A percentile compares a stretch with the other conserved stretches of the same genome.
These are phyloP conservation scores for Draba incana DNA, from an alignment of 345 rosid genomes.

Conservation along the genomic window DNA sequence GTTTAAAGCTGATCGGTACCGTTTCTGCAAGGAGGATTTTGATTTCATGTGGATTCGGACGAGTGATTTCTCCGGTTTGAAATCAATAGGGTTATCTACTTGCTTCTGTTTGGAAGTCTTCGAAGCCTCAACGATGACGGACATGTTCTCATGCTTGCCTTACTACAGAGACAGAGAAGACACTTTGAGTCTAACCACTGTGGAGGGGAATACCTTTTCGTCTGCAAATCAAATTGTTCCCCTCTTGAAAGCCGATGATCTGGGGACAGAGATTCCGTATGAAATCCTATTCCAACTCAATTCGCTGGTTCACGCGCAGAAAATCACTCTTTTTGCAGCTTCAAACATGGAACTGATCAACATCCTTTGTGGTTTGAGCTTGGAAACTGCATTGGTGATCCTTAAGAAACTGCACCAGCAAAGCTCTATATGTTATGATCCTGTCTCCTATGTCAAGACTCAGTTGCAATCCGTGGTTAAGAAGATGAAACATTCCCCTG, in stretches of 20 bases:
- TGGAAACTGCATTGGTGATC: slow-evolving; percentile 56
- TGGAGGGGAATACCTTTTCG: slow-evolving; percentile 48
- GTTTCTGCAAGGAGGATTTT: slow-evolving; percentile 79
- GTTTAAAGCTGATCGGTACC: slow-evolving; percentile 64
- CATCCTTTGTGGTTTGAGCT: slow-evolving; percentile 46
- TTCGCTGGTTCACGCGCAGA: slow-evolving; percentile 78
- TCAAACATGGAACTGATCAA: slow-evolving; percentile 51
- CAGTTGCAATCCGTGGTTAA: slow-evolving; percentile 46
- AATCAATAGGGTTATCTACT: slow-evolving; percentile 69
- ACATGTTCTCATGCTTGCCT: slow-evolving; percentile 59
- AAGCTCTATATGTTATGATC: slow-evolving; percentile 65
- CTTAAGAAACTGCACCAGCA: slow-evolving; percentile 75
- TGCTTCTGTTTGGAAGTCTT: slow-evolving; percentile 65
- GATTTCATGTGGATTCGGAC: slow-evolving; percentile 88
- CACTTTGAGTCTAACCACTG: slow-evolving; percentile 42
- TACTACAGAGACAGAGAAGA: slow-evolving; percentile 53
- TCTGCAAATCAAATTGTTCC: slow-evolving; percentile 66
- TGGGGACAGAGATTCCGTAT: slow-evolving; percentile 53
- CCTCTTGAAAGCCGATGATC: slow-evolving; percentile 45
- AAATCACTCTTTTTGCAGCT: slow-evolving; percentile 62
- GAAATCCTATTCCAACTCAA: slow-evolving; percentile 84
- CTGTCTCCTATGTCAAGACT: slow-evolving; percentile 54
- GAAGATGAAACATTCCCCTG: slow-evolving; percentile 45
- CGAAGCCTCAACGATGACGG: slow-evolving; percentile 46
- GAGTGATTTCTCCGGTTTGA: slow-evolving; percentile 65